Base-by-base conservation (phyloP, 345 rosid species). In the Boechera retrofracta region DNA sequence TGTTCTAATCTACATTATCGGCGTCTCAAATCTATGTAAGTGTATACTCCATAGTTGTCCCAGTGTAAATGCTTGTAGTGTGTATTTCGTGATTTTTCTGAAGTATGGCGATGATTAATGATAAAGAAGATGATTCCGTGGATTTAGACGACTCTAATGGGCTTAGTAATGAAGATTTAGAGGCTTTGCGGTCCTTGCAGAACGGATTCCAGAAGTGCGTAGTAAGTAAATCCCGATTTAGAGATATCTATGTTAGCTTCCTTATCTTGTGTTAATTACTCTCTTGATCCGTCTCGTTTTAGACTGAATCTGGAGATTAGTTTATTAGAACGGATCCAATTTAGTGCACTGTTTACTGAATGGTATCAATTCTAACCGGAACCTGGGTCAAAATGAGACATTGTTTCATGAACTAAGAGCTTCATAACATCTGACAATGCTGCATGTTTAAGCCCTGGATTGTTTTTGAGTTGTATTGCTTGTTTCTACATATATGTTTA, bases 201-300 rank as follows among this genome's bases (percentile, higher is more conserved):
- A 81, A 29, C 78, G 82, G 69, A 75, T 95, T 95, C 81, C 82
- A 81, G 79, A 92, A 92, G 84, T 95, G 97, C 80, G 98, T 95
- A 81, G 97, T 95, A 79, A 85, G 89, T 85, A 42, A 18, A 39
- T 33, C 52, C 18, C 7, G 16, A 8, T 55, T 45, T 8, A 21
- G 24, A 18, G 61, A 47, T 53, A 77, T 77, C 55, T 56, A 13
- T 47, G 13, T 55, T 71, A 44, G 61, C 71, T 70, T 69, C 45
- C 1, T 52, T 16, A 39, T 57, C 57, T 15, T 6, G 2, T 67
- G 12, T 54, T 52, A 73, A 2, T 18, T 53, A 18, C 49, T 36
- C 3, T n/a, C 10, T 47, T 63, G 44, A 48, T 47, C 26, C 44
- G 32, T 15, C 39, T 41, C 29, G 29, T 28, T 28, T 28, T 28